Evolutionary conservation across 345 rosid species (phyloP).

Genomic region (Mallotus nudiflorus): DNA sequence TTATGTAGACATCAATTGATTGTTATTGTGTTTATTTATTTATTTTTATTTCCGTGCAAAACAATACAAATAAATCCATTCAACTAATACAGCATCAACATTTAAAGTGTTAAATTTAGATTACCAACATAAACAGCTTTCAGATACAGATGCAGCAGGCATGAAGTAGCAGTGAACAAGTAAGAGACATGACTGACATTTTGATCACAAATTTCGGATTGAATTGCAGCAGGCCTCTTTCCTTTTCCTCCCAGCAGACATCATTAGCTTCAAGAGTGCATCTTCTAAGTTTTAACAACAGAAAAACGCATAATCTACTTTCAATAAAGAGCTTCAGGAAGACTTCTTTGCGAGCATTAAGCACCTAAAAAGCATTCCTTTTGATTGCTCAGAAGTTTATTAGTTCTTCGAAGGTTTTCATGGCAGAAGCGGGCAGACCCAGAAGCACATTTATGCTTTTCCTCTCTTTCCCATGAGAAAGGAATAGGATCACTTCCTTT

Average conservation of each 20-base stretch:
- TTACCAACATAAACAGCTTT: neutral
- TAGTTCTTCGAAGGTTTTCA: conserved; percentile 60
- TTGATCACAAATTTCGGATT: neutral
- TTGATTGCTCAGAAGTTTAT: conserved; percentile 42
- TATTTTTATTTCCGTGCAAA: neutral
- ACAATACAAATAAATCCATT: neutral
- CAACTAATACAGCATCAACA: neutral
- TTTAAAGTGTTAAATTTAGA: neutral
- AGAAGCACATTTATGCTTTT: conserved; percentile 68
- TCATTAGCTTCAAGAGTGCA: neutral
- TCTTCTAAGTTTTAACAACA: neutral
- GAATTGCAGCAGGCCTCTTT: neutral
- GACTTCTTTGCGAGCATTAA: neutral
- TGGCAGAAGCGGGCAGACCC: conserved; percentile 79
- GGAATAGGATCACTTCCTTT: conserved; percentile 77
- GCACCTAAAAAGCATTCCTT: neutral
- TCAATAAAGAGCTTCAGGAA: neutral
- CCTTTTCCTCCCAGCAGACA: neutral
- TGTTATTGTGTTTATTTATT: too few relatives aligned
- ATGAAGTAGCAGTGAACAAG: neutral
- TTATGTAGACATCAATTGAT: too few relatives aligned
- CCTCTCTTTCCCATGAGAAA: conserved; percentile 61
- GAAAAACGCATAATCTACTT: neutral
- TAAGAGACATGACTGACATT: neutral
- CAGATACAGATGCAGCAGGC: neutral